These are phyloP conservation scores for Talaromyces piceae DNA, from an alignment of 2,329 filamentous ascomycete genomes.

Conservation along the genomic window DNA sequence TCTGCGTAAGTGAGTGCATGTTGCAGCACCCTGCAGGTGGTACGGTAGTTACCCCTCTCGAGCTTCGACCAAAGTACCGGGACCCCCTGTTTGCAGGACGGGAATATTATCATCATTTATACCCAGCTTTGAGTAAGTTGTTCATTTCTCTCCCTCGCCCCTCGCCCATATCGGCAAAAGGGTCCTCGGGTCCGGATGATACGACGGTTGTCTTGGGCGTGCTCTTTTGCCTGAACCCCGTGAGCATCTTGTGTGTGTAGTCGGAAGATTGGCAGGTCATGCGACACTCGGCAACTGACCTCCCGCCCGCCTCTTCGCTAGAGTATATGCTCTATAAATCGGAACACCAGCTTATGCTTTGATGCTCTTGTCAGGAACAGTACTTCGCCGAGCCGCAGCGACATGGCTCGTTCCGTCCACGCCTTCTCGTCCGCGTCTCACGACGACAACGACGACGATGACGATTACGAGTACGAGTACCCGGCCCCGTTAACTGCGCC, in stretches of 20 bases:
- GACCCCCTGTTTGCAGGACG: not conserved
- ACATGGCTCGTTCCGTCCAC: conserved; percentile 12
- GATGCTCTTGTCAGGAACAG: not conserved
- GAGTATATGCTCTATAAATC: not conserved
- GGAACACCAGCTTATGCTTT: not conserved
- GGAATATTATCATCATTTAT: not conserved
- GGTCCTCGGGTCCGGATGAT: not conserved
- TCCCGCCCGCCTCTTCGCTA: not conserved
- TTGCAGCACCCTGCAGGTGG: not conserved
- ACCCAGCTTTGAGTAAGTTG: not conserved
- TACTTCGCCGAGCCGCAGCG: not conserved
- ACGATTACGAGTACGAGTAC: conserved; percentile 4
- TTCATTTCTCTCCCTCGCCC: too few species aligned
- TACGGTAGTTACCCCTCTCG: not conserved
- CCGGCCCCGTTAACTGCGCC: conserved; percentile 21
- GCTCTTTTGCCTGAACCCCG: not conserved
- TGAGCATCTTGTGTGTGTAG: not conserved
- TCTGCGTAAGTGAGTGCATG: not conserved
- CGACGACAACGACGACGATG: conserved; percentile 9
- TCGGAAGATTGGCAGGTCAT: not conserved
- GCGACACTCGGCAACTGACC: not conserved
- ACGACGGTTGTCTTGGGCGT: not conserved
- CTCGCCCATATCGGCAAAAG: not conserved
- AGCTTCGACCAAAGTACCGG: not conserved
- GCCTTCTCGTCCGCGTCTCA: not conserved